Conservation (phyloP, 2,329 filamentous ascomycete species). For the Sordariomycetes sp. region DNA sequence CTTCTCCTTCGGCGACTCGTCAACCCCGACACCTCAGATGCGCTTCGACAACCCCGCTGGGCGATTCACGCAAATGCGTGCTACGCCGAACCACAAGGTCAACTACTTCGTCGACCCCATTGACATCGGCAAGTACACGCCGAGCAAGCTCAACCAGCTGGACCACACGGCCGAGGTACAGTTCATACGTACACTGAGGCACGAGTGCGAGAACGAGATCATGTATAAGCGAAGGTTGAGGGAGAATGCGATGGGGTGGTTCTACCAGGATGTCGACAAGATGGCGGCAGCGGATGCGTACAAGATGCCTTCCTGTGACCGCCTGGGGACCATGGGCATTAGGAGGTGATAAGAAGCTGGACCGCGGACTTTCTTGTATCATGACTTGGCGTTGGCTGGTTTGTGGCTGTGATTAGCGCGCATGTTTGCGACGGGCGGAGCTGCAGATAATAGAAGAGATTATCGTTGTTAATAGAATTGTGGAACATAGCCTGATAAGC, state of each 20-base stretch:
- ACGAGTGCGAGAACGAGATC: conserved; percentile 68
- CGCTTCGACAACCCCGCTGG: conserved; percentile 63
- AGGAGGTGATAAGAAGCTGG: neutral
- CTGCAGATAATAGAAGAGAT: no score
- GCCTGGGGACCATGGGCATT: conserved; percentile 22
- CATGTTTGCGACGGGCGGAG: no score
- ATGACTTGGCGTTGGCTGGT: neutral
- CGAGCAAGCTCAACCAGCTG: conserved; percentile 61
- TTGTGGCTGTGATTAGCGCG: no score
- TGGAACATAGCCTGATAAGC: no score
- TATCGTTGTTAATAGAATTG: no score
- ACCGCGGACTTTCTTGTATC: neutral
- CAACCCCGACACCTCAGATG: conserved; percentile 54
- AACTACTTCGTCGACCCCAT: conserved; percentile 78
- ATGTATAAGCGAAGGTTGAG: conserved; percentile 55
- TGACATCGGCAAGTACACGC: conserved; percentile 63
- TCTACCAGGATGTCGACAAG: conserved; percentile 71
- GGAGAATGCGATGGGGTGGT: conserved; percentile 80
- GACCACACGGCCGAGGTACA: conserved; percentile 70
- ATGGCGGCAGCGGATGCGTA: conserved; percentile 57
- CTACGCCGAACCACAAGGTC: conserved; percentile 60
- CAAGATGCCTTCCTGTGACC: conserved; percentile 42
- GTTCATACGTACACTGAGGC: conserved; percentile 57
- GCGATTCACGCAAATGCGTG: conserved; percentile 67
- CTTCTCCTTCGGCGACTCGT: conserved; percentile 45